Evolutionary conservation across 2,329 filamentous ascomycete species (phyloP).

Genomic region (Sarocladium strictum): DNA sequence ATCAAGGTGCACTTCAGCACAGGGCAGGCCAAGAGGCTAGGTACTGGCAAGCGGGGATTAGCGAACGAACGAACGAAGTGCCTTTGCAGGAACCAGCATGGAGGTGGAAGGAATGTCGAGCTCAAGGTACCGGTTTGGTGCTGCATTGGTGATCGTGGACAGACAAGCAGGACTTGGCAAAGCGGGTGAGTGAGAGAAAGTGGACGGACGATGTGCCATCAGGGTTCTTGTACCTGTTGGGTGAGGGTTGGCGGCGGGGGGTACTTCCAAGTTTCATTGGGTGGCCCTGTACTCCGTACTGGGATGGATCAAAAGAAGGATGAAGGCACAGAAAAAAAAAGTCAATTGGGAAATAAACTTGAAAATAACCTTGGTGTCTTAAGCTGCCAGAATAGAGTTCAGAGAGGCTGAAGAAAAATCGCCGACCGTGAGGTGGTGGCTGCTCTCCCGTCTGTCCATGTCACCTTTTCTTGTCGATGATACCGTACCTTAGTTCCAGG

Average conservation of each 20-base stretch:
- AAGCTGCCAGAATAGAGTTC: too few relatives aligned
- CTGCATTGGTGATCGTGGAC: background rate
- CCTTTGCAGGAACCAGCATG: conserved; percentile 1
- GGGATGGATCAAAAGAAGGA: background rate
- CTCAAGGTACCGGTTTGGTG: background rate
- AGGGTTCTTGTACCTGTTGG: conserved; percentile 4
- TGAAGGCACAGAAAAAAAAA: background rate
- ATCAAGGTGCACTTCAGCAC: background rate
- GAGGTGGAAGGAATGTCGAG: background rate
- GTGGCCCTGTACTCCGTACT: too few relatives aligned
- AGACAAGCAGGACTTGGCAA: background rate
- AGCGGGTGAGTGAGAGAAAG: background rate
- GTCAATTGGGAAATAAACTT: too few relatives aligned
- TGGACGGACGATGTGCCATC: background rate
- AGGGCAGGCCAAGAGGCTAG: background rate
- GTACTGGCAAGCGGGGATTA: background rate
- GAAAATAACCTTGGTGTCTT: too few relatives aligned
- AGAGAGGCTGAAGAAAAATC: too few relatives aligned
- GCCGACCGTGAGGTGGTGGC: too few relatives aligned
- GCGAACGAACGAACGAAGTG: background rate
- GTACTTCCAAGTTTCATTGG: too few relatives aligned
- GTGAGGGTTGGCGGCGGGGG: background rate
- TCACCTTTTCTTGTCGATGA: too few relatives aligned
- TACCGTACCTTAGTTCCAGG: background rate
- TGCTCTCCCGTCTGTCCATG: too few relatives aligned